A percentile compares a stretch with the other conserved stretches of the same genome.
phyloP scores from a whole-genome alignment of 2,329 filamentous ascomycete species.

The Aspergillus udagawae region DNA sequence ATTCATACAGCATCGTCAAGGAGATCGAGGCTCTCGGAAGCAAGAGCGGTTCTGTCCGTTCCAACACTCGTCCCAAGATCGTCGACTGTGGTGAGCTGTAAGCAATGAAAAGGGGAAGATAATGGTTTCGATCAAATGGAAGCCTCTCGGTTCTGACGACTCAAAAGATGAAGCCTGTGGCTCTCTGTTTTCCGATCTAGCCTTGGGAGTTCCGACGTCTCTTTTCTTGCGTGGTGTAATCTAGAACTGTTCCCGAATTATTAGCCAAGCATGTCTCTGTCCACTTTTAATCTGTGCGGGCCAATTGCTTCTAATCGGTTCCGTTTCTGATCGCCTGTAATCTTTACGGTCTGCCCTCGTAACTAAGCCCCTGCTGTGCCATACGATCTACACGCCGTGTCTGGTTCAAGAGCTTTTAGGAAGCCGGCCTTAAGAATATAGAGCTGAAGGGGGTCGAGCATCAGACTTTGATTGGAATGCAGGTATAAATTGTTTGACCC shows the following conservation, averaged over 20 bases:
- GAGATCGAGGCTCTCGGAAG: slow-evolving; percentile 58
- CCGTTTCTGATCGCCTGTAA: slow-evolving; percentile 3
- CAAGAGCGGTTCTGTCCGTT: slow-evolving; percentile 49
- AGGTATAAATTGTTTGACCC: too few relatives aligned
- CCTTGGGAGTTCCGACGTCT: slow-evolving; percentile 3
- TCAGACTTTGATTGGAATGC: too few relatives aligned
- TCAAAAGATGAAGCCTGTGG: slow-evolving; percentile 7
- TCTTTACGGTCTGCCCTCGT: not conserved
- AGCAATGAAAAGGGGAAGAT: slow-evolving; percentile 14
- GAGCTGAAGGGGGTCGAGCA: too few relatives aligned
- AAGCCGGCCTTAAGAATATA: too few relatives aligned
- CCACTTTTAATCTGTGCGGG: not conserved
- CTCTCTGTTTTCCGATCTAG: slow-evolving; percentile 10
- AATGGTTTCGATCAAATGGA: slow-evolving; percentile 4
- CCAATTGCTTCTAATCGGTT: not conserved
- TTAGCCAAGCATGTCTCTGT: slow-evolving; percentile 10
- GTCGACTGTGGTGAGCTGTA: slow-evolving; percentile 47
- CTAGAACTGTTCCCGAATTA: slow-evolving; percentile 24
- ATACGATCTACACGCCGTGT: too few relatives aligned
- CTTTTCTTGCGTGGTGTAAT: slow-evolving; percentile 23
- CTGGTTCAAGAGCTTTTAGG: too few relatives aligned
- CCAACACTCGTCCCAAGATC: slow-evolving; percentile 54
- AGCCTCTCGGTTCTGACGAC: not conserved
- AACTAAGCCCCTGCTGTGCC: too few relatives aligned
- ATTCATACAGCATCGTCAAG: slow-evolving; percentile 54